Percentiles rank a stretch among this genome's conserved stretches.
Evolutionary conservation across 2,329 filamentous ascomycete species (phyloP).

Genomic region (Mycosphaerelloides madeirae): DNA sequence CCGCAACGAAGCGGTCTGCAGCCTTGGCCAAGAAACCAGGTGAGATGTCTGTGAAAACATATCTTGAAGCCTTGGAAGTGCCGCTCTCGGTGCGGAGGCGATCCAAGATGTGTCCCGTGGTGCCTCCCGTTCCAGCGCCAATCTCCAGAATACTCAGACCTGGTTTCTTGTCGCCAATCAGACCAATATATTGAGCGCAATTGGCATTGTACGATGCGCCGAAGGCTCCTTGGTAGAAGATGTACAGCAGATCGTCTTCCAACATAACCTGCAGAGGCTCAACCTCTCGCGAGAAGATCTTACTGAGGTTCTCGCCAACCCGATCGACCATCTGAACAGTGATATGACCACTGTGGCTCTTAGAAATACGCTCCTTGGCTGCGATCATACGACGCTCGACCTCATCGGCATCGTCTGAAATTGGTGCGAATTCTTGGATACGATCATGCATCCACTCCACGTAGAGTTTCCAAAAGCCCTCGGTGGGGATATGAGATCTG

Average conservation of each 20-base stretch:
- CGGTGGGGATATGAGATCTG: conserved; percentile 1
- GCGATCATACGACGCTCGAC: conserved; percentile 3
- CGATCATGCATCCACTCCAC: conserved; percentile 10
- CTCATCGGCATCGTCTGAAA: conserved; percentile 5
- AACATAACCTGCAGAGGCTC: conserved; percentile 16
- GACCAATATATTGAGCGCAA: conserved; percentile 9
- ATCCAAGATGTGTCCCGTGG: conserved; percentile 7
- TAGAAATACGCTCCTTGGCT: conserved; percentile 8
- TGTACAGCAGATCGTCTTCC: conserved; percentile 12
- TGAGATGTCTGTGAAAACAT: conserved; percentile 33
- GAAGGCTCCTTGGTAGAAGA: conserved; percentile 12
- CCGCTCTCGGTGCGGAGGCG: not conserved
- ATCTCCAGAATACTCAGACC: conserved; percentile 42
- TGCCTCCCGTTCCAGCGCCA: conserved; percentile 42
- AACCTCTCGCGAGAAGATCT: conserved; percentile 10
- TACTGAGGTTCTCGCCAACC: conserved; percentile 6
- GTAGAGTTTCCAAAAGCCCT: conserved; percentile 8
- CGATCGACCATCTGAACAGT: conserved; percentile 9
- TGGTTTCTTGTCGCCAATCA: conserved; percentile 33
- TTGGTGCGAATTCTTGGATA: conserved; percentile 4
- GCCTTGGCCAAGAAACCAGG: conserved; percentile 38
- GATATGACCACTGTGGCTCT: conserved; percentile 6
- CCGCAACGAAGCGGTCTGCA: conserved; percentile 25
- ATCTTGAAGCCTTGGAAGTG: too few relatives aligned
- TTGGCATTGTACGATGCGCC: conserved; percentile 8